Evolutionary conservation across 345 rosid species (phyloP).

Genomic region (Syzygium grande): DNA sequence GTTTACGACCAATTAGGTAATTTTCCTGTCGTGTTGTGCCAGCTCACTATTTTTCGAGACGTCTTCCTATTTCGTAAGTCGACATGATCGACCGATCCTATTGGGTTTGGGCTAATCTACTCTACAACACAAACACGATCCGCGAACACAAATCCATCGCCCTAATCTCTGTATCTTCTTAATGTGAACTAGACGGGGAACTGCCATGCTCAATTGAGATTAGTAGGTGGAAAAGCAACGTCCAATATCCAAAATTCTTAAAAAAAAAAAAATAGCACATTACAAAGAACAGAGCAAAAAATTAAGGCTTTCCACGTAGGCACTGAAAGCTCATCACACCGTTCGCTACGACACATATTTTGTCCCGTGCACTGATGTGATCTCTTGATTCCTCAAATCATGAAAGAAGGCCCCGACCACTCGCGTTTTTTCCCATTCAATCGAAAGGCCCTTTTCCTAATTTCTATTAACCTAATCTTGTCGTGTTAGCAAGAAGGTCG

Average conservation of each 20-base stretch:
- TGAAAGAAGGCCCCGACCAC: not conserved
- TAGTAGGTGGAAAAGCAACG: not conserved
- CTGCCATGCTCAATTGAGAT: not conserved
- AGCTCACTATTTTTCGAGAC: not conserved
- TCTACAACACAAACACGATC: not conserved
- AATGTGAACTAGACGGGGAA: not conserved
- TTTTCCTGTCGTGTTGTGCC: not conserved
- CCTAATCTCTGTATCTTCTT: not conserved
- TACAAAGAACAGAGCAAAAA: not conserved
- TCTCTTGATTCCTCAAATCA: not conserved
- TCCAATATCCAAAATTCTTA: not conserved
- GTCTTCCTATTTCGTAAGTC: not conserved
- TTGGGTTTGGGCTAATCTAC: not conserved
- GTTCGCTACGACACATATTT: not conserved
- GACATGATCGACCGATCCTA: not conserved
- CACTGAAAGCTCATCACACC: not conserved
- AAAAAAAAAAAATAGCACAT: not conserved
- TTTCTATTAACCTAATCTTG: not conserved
- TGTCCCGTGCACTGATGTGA: not conserved
- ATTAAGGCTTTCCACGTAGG: not conserved
- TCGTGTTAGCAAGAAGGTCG: not conserved
- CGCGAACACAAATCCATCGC: not conserved
- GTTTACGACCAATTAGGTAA: not conserved
- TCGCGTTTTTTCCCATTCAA: not conserved
- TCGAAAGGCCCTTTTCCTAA: not conserved